Percentiles rank a stretch among this genome's conserved stretches.
Conservation (phyloP, 2,329 filamentous ascomycete genomes). For the Cladophialophora exuberans region DNA sequence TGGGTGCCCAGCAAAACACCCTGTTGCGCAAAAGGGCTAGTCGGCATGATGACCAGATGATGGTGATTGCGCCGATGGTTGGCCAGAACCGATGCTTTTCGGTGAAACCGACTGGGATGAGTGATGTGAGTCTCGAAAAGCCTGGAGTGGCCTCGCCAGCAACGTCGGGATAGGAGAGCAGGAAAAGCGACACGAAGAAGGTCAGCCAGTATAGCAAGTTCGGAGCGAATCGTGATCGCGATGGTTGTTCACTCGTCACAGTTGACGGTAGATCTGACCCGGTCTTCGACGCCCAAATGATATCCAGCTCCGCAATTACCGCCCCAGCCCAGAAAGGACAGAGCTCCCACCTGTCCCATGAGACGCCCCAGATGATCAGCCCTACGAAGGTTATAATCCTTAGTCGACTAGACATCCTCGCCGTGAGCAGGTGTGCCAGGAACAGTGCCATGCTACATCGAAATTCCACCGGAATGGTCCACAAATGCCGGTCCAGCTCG, state of each 20-base stretch:
- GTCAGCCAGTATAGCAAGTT: constrained; percentile 39
- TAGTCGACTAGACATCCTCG: constrained; percentile 20
- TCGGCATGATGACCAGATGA: constrained; percentile 48
- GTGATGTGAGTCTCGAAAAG: constrained; percentile 43
- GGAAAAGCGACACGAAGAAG: constrained; percentile 46
- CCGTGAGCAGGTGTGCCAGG: constrained; percentile 23
- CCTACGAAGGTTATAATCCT: constrained; percentile 14
- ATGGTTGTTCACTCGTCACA: not conserved
- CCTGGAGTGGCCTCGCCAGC: constrained; percentile 45
- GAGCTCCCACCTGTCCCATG: constrained; percentile 48
- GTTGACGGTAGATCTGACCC: constrained; percentile 9
- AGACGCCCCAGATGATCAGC: constrained; percentile 25
- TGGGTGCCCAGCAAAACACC: constrained; percentile 46
- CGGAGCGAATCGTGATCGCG: not conserved
- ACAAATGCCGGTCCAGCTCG: constrained; percentile 46
- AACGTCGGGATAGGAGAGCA: constrained; percentile 46
- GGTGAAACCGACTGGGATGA: constrained; percentile 46
- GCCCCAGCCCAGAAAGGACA: constrained; percentile 37
- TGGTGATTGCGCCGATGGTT: constrained; percentile 45
- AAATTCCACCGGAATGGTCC: constrained; percentile 52
- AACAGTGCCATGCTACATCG: constrained; percentile 43
- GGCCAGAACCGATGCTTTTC: constrained; percentile 51
- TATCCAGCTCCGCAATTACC: constrained; percentile 28
- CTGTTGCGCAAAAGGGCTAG: constrained; percentile 43
- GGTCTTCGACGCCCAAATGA: constrained; percentile 34